These are phyloP conservation scores for Purpureocillium takamizusanense DNA, from an alignment of 2,329 filamentous ascomycete genomes.

Conservation along the genomic window DNA sequence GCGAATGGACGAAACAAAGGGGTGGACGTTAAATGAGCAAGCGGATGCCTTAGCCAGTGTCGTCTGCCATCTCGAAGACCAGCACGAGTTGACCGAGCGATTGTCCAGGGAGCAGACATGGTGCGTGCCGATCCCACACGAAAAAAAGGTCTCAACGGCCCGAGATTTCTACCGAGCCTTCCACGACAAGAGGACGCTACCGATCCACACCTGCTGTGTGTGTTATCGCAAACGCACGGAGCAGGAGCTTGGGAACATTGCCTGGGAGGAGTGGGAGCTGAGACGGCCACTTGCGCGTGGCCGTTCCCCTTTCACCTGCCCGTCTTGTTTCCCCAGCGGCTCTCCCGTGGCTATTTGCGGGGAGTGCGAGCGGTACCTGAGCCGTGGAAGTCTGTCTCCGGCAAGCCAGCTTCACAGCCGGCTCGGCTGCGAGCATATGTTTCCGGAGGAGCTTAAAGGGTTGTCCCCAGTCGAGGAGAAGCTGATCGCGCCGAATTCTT, in stretches of 20 bases:
- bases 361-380: conserved; percentile 2
- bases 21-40: too few relatives aligned
- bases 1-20: too few relatives aligned
- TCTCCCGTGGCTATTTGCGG: neutral
- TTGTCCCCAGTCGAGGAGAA: conserved; percentile 3
- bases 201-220: conserved; percentile 4
- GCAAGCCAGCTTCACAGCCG: neutral
- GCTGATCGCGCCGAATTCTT: conserved; percentile 1
- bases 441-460: conserved; percentile 5
- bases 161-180: conserved; percentile 6
- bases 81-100: conserved; percentile 5
- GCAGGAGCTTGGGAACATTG: conserved; percentile 4
- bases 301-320: conserved; percentile 3
- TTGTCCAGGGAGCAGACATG: conserved; percentile 2
- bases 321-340: conserved; percentile 3
- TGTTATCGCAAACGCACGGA: conserved; percentile 4
- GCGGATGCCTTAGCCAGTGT: conserved; percentile 2
- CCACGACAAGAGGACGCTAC: conserved; percentile 5
- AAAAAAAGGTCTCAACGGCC: conserved; percentile 5
- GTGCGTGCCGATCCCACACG: conserved; percentile 3
- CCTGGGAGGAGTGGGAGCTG: conserved; percentile 3
- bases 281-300: conserved; percentile 2
- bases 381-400: conserved; percentile 1
- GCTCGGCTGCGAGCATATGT: conserved; percentile 7
- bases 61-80: conserved; percentile 2